Evolutionary conservation across 257 asterid genomes (phyloP), one percentile per base, ranked within the genome.

Genomic region (Penstemon barbatus): DNA sequence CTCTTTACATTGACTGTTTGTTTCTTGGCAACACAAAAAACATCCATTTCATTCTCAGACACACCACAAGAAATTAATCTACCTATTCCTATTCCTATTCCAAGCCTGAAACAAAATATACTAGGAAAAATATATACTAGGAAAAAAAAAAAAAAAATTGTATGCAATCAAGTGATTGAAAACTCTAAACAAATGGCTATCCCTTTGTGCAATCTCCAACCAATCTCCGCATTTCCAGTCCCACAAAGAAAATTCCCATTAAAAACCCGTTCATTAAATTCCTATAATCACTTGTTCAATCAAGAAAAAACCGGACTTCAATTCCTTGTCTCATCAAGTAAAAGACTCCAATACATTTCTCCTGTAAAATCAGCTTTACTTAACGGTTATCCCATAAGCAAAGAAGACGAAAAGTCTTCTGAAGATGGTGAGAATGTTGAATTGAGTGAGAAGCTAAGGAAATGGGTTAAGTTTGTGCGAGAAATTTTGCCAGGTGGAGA

Each of bases 401-500:
- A 73, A 72, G 82, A 70, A 9, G 79, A 71, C 46, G 62, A 72
- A 10, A 67, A 18, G 13, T 19, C 72, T 54, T 55, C 18, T 11
- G 4, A 73, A 39, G 75, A 63, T 5, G 11, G 61, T 11, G 81
- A 57, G 6, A 50, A 70, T 3, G 75, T 68, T 42, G 80, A 76
- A 60, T 42, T 82, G 63, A 67, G 77, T 53, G 85, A 80, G 83
- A 82, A 77, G 55, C 58, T 89, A 37, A 77, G 62, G 77, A 83
- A 72, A 74, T 86, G 93, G 95, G 72, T 82, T 57, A 74, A 77
- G 44, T 75, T 82, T 37, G 74, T 75, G 55, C 72, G 81, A 70
- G 79, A 72, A 36, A 6, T 84, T 43, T 70, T 87, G 57, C 96
- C 99, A 8, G 97, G 96, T 42, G 99, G 99, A 51, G 83, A 82